Base-by-base conservation (phyloP, 208 protist genomes). In the Crithidia bombi region DNA sequence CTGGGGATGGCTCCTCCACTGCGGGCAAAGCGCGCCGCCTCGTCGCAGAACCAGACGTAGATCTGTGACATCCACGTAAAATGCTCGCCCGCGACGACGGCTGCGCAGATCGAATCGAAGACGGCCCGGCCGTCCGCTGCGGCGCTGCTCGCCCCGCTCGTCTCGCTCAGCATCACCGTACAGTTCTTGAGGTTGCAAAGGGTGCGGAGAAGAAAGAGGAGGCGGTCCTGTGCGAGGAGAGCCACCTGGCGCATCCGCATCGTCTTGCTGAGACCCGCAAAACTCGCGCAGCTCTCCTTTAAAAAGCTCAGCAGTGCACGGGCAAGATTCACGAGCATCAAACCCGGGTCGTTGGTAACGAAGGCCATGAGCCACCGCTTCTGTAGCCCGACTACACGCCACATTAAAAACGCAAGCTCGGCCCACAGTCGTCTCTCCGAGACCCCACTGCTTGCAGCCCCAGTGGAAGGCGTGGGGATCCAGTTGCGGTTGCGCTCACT, bases 351-450 rank as follows among this genome's bases (percentile, higher is more conserved):
- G 14, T 43, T 57, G 6, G 80, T 77, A n/a, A 87, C 75, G 59
- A 86, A 83, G 5, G 84, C 76, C 57, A 94, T 65, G 21, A 96
- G 64, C 12, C 70, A 74, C 19, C 83, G 41, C 65, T 91, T 83
- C 64, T 93, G 79, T 11, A 66, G 39, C 6, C 69, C 63, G 2
- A 82, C 77, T n/a, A 91, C 78, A 19, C 88, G 76, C 81, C 81
- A 90, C 44, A 92, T 87, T 5, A 89, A 55, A 50, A 75, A 83
- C 7, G 78, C 79, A 2, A 90, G 51, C 64, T 96, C 85, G 26
- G 81, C 73, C 91, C 91, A 96, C 38, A 87, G 69, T 15, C 83
- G 63, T 26, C 69, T 46, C 73, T 92, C 82, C 11, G 44, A 26
- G 15, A 59, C n/a, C 32, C 51, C 33, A 41, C 51, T 64, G 46